A percentile compares a stretch with the other conserved stretches of the same genome.
phyloP scores from a whole-genome alignment of 2,329 filamentous ascomycete genomes.

The Stagonosporopsis cucurbitacearum region DNA sequence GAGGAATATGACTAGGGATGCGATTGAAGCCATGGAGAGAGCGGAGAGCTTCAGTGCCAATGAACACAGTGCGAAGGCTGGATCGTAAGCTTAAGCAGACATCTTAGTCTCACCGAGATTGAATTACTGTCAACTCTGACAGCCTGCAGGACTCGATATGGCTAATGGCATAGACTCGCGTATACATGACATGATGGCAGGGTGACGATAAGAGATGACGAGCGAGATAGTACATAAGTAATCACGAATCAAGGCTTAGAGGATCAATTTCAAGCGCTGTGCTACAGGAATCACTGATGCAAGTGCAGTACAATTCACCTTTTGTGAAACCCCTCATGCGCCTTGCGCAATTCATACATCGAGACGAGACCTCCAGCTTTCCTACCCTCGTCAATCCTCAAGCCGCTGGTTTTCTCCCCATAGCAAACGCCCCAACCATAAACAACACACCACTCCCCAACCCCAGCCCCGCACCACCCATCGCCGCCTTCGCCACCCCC shows the following conservation, averaged over 20 bases:
- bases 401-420: constrained; percentile 23
- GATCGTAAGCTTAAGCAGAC: neutral
- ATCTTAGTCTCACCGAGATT: neutral
- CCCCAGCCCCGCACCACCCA: constrained; percentile 58
- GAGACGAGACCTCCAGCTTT: neutral
- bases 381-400: neutral
- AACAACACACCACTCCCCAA: constrained; percentile 59
- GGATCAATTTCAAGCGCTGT: neutral
- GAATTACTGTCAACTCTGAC: neutral
- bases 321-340: too few species aligned
- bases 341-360: too few species aligned
- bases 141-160: neutral
- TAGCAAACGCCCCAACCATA: constrained; percentile 26
- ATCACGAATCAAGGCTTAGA: neutral
- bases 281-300: too few species aligned
- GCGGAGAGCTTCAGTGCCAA: constrained; percentile 26
- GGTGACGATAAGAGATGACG: neutral
- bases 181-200: too few species aligned
- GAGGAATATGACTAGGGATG: constrained; percentile 30
- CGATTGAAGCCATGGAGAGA: constrained; percentile 39
- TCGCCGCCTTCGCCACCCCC: constrained; percentile 46
- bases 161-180: neutral
- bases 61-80: neutral
- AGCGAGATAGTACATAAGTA: neutral
- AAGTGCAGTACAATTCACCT: neutral